phyloP scores from a whole-genome alignment of 2,329 filamentous ascomycete genomes.

The Sphaceloma murrayae region DNA sequence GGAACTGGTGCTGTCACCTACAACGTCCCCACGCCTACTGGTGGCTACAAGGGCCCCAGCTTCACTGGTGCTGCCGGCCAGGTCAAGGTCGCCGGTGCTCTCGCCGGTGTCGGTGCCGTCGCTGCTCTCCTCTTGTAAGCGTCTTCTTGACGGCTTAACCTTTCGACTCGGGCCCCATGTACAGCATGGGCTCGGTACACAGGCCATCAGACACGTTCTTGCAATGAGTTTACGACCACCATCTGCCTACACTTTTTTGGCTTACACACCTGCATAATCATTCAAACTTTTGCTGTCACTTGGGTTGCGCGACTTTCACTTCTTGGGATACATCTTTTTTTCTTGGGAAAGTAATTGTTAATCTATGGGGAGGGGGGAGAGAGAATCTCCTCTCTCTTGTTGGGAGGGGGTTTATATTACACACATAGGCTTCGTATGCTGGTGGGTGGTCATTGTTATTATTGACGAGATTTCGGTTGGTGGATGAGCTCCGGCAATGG shows the following conservation, averaged over 20 bases:
- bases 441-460: background rate
- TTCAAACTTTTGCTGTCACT: background rate
- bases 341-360: too few species aligned
- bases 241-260: background rate
- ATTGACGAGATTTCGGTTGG: background rate
- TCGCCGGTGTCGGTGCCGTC: conserved; percentile 20
- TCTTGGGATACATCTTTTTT: background rate
- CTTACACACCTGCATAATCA: conserved; percentile 2
- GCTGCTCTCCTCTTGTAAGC: conserved; percentile 21
- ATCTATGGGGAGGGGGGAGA: too few species aligned
- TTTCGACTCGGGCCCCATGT: too few species aligned
- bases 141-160: background rate
- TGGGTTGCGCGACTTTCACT: conserved; percentile 4
- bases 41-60: conserved; percentile 9
- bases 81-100: conserved; percentile 17
- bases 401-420: background rate
- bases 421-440: too few species aligned
- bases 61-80: conserved; percentile 18
- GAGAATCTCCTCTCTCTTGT: background rate
- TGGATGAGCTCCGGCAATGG: conserved; percentile 2
- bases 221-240: conserved; percentile 15
- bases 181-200: too few species aligned
- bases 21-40: conserved; percentile 16
- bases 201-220: too few species aligned
- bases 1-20: conserved; percentile 16